Percentiles rank a stretch among this genome's conserved stretches.
phyloP scores from a whole-genome alignment of 2,329 filamentous ascomycete genomes.

The Microascus cirrosus region DNA sequence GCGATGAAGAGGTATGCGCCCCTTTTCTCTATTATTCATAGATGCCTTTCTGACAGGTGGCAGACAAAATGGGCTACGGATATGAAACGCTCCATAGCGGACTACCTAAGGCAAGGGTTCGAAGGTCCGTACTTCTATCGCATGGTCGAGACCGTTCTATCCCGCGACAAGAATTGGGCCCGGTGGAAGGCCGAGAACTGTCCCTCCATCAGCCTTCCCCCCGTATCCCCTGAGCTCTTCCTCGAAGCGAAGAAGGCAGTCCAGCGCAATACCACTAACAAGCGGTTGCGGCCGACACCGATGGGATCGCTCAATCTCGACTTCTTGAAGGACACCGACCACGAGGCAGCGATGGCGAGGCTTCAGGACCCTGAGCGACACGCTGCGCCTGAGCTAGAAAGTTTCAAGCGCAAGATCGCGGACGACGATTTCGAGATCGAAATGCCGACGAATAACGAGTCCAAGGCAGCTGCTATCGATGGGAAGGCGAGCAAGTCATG shows the following conservation, averaged over 20 bases:
- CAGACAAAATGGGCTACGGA: conserved; percentile 73
- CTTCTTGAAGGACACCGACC: conserved; percentile 43
- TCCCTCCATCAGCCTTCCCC: conserved; percentile 67
- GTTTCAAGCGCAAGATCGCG: conserved; percentile 63
- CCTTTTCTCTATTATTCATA: not conserved
- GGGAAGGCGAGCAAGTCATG: conserved; percentile 82
- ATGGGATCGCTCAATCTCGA: conserved; percentile 65
- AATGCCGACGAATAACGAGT: conserved; percentile 56
- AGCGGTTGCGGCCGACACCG: conserved; percentile 55
- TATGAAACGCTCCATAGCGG: conserved; percentile 68
- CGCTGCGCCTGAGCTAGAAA: conserved; percentile 56
- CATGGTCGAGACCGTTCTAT: conserved; percentile 93
- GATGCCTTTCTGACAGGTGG: conserved; percentile 7
- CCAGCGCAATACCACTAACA: conserved; percentile 56
- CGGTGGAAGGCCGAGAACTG: conserved; percentile 96
- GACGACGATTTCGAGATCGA: conserved; percentile 78
- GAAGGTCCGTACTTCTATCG: conserved; percentile 92
- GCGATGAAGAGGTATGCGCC: conserved; percentile 67
- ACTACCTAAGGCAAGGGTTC: conserved; percentile 67
- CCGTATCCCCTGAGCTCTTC: conserved; percentile 60
- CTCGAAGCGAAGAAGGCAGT: conserved; percentile 56
- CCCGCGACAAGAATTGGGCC: conserved; percentile 96
- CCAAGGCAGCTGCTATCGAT: conserved; percentile 45
- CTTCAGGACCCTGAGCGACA: conserved; percentile 58
- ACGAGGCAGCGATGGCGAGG: conserved; percentile 41